Evolutionary conservation across 148 eudicot species (phyloP).

Genomic region (Camellia sinensis): DNA sequence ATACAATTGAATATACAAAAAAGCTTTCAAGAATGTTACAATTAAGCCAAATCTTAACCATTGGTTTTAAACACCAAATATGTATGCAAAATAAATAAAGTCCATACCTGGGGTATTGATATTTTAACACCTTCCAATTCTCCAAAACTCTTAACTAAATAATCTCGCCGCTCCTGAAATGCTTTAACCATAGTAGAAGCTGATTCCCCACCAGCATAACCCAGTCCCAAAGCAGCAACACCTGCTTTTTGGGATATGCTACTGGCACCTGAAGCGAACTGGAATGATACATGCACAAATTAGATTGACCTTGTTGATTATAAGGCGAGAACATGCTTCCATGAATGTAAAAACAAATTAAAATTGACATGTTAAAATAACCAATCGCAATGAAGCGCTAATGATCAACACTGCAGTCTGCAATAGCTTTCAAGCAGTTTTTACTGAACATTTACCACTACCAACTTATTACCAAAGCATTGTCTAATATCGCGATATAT

Average conservation of each 20-base stretch:
- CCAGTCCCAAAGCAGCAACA: conserved; percentile 92
- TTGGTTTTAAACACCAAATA: neutral
- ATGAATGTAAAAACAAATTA: neutral
- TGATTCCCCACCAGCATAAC: conserved; percentile 84
- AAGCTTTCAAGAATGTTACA: too few relatives aligned
- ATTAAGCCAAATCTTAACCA: too few relatives aligned
- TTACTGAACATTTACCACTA: neutral
- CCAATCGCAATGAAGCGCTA: neutral
- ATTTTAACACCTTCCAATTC: conserved; percentile 84
- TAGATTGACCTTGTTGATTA: neutral
- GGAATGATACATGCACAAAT: conserved; percentile 17
- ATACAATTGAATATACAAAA: too few relatives aligned
- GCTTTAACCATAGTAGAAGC: conserved; percentile 88
- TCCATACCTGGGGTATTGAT: conserved; percentile 76
- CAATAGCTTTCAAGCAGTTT: neutral
- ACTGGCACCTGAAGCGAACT: conserved; percentile 89
- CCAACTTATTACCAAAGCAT: neutral
- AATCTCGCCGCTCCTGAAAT: conserved; percentile 83
- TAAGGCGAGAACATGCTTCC: neutral
- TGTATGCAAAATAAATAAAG: neutral
- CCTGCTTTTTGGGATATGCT: conserved; percentile 90
- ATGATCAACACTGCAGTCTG: neutral
- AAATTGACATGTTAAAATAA: neutral
- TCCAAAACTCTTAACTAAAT: conserved; percentile 62
- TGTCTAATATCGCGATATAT: neutral